Evolutionary conservation across 2,329 filamentous ascomycete species (phyloP), one percentile per base, ranked within the genome.

Genomic region (Magnaporthiopsis rhizophila): DNA sequence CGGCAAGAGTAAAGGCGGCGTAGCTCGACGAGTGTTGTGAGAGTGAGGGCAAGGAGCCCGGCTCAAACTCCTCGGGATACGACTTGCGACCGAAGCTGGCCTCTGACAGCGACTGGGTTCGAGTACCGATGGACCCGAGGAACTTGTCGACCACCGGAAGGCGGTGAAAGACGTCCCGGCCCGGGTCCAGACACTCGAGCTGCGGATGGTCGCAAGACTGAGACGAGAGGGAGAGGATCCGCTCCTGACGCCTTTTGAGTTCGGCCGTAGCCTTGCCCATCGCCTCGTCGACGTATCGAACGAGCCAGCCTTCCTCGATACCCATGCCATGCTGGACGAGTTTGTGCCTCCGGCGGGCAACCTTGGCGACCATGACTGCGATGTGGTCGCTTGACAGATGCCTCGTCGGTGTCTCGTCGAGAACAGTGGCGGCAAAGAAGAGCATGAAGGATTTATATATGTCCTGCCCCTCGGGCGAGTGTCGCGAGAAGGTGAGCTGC

Each of bases 1-100:
- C 74, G 8, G 69, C 70, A 1, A 83, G 68, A 8, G 68, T 62
- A 64, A 71, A 65, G 63, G 68, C 5, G 21, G 12, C 4, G 45
- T 56, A 62, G 0, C 15, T 9, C 21, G 7, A 11, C 21, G 7
- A 2, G 45, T 1, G 1, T 1, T 1, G 7, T 4, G 45, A 3
- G 21, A 53, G 45, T 4, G 21, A 53, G 3, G 45, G 45, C 21
- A 53, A 24, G 8, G 1, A n/a, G 45, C 13, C 45, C 18, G 21
- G 45, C 18, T n/a, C 21, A 4, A 53, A 53, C 9, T 53, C 45
- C 7, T 53, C 21, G 21, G 45, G 21, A 9, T 11, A 24, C 45
- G 45, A 53, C 7, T 24, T 12, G 26, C 30, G 8, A 15, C 24
- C 9, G 45, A 62, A 57, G 3, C 3, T 13, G 1, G 26, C 28